A percentile compares a stretch with the other conserved stretches of the same genome.
Conservation (phyloP, 768 basidiomycete species). For the Trametes punicea region DNA sequence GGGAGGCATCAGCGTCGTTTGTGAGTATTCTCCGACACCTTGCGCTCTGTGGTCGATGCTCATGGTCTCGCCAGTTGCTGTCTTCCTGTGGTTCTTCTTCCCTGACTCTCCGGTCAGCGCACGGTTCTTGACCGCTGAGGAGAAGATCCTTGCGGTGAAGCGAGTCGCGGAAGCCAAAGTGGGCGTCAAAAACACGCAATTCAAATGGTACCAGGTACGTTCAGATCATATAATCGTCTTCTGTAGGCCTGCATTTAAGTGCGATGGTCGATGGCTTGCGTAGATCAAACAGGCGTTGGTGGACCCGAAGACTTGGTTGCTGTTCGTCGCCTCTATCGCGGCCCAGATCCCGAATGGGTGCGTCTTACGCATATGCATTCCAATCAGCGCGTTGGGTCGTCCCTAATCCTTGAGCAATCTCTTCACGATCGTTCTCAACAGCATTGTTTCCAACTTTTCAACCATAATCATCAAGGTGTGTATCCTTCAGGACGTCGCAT, state of each 20-base stretch:
- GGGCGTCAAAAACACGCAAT: slow-evolving; percentile 35
- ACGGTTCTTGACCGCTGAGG: slow-evolving; percentile 29
- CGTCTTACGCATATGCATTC: not conserved
- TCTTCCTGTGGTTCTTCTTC: slow-evolving; percentile 32
- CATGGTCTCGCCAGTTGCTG: slow-evolving; percentile 3
- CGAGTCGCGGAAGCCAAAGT: slow-evolving; percentile 33
- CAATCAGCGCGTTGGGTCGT: not conserved
- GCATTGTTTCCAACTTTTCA: slow-evolving; percentile 22
- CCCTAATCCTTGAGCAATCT: not conserved
- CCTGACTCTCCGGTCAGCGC: slow-evolving; percentile 36
- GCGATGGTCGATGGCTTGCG: not conserved
- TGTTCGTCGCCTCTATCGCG: slow-evolving; percentile 32
- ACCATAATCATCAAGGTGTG: slow-evolving; percentile 27
- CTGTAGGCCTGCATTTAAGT: no score
- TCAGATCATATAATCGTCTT: not conserved
- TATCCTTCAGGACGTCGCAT: not conserved
- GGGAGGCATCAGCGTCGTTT: slow-evolving; percentile 14
- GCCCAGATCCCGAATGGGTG: slow-evolving; percentile 35
- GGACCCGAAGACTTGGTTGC: slow-evolving; percentile 37
- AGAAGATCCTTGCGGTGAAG: slow-evolving; percentile 35
- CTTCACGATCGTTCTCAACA: not conserved
- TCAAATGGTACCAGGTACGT: slow-evolving; percentile 35
- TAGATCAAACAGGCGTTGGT: slow-evolving; percentile 17
- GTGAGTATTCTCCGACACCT: not conserved
- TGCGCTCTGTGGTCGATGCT: not conserved